phyloP scores from a whole-genome alignment of 2,329 filamentous ascomycete genomes.

The Arthrobotrys sinensis region DNA sequence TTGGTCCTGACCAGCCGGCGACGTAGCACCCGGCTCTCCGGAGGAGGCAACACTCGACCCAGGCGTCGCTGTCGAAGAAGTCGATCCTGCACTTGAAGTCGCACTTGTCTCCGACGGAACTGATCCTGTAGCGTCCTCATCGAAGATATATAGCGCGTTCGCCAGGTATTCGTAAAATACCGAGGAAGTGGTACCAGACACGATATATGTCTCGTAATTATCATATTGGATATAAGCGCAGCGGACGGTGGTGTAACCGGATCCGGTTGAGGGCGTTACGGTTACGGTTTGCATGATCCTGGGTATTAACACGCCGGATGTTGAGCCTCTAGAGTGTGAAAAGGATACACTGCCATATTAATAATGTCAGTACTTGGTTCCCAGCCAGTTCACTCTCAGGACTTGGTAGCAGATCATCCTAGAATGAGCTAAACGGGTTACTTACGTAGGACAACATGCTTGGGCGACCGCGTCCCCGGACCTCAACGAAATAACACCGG shows the following conservation, averaged over 20 bases:
- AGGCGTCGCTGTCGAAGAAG: slow-evolving; percentile 3
- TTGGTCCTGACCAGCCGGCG: background rate
- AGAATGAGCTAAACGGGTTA: background rate
- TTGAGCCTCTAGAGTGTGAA: background rate
- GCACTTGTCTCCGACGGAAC: background rate
- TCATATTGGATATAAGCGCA: slow-evolving; percentile 20
- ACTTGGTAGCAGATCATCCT: too few species aligned
- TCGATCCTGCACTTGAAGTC: background rate
- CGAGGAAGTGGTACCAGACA: background rate
- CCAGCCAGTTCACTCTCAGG: background rate
- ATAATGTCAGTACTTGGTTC: background rate
- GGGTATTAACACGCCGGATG: background rate
- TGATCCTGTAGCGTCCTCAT: background rate
- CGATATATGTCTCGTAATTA: background rate
- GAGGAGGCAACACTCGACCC: background rate
- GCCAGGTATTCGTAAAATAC: slow-evolving; percentile 19
- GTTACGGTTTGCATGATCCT: slow-evolving; percentile 11
- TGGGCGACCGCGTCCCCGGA: background rate
- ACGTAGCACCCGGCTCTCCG: background rate
- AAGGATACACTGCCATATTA: background rate
- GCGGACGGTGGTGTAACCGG: background rate
- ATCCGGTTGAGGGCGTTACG: background rate
- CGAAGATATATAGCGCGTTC: slow-evolving; percentile 30
- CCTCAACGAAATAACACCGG: slow-evolving; percentile 1
- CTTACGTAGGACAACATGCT: slow-evolving; percentile 40